Conservation (phyloP, 139 green algal species). For the Ostreobium quekettii region DNA sequence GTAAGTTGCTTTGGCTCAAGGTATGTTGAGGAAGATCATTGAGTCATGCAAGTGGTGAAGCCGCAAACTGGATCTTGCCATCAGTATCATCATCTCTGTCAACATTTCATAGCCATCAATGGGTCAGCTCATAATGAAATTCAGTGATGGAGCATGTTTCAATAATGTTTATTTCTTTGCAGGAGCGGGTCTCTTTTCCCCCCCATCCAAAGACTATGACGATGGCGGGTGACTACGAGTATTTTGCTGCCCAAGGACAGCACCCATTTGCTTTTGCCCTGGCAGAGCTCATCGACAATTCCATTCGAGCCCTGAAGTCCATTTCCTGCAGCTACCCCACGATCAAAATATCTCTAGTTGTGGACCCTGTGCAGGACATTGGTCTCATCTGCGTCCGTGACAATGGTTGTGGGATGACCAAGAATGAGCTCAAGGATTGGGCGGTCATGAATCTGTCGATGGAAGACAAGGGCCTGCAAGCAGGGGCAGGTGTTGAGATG, state of each 20-base stretch:
- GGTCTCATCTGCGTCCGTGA: conserved; percentile 57
- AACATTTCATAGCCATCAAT: too few relatives aligned
- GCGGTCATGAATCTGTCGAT: conserved; percentile 77
- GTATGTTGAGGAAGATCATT: too few relatives aligned
- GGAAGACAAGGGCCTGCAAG: conserved; percentile 57
- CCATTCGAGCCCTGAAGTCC: conserved; percentile 50
- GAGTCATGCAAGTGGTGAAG: too few relatives aligned
- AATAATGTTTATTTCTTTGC: too few relatives aligned
- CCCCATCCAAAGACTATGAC: conserved; percentile 77
- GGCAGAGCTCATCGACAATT: conserved; percentile 75
- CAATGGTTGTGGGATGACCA: conserved; percentile 64
- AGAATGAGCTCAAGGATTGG: conserved; percentile 61
- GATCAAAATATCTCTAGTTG: too few relatives aligned
- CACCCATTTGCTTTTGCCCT: conserved; percentile 68
- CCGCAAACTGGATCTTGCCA: too few relatives aligned
- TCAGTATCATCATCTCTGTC: too few relatives aligned
- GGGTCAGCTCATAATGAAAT: too few relatives aligned
- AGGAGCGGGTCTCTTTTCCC: conserved; percentile 63
- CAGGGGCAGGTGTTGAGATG: too few relatives aligned
- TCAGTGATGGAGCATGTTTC: too few relatives aligned
- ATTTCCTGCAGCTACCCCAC: too few relatives aligned
- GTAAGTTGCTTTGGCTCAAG: too few relatives aligned
- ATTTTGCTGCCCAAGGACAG: conserved; percentile 66
- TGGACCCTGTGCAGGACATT: neutral
- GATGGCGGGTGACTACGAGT: conserved; percentile 74